phyloP scores from a whole-genome alignment of 177 flowering plant species.

The Telopea speciosissima region DNA sequence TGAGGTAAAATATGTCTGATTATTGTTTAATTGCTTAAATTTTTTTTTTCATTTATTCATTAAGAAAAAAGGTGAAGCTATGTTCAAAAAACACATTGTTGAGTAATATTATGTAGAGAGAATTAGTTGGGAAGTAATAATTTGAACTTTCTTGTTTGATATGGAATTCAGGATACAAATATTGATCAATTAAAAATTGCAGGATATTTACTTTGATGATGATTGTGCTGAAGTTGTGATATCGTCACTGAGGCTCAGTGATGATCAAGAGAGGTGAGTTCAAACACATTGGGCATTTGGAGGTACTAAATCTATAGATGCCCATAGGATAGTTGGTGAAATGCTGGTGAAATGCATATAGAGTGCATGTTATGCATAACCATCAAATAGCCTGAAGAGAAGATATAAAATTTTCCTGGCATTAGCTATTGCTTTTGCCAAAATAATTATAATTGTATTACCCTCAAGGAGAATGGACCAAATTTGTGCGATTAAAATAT shows the following conservation, averaged over 20 bases:
- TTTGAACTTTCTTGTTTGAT: background rate
- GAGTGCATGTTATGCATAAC: too few species aligned
- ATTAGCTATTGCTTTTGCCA: too few species aligned
- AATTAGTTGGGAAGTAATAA: background rate
- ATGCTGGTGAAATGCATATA: too few species aligned
- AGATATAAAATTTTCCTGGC: too few species aligned
- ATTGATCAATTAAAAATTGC: constrained; percentile 18
- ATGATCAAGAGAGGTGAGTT: constrained; percentile 84
- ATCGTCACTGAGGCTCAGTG: constrained; percentile 87
- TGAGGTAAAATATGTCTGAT: constrained; percentile 48
- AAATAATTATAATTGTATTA: too few species aligned
- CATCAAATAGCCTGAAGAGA: too few species aligned
- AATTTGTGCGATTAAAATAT: too few species aligned
- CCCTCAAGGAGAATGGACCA: too few species aligned
- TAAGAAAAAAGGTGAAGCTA: background rate
- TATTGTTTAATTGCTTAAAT: background rate
- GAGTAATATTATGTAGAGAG: background rate
- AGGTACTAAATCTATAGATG: background rate
- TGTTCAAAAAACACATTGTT: background rate
- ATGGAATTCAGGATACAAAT: background rate
- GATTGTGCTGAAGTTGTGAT: constrained; percentile 97
- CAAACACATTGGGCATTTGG: background rate
- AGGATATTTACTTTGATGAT: constrained; percentile 96
- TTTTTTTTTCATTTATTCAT: too few species aligned
- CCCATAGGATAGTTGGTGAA: too few species aligned